Conservation (phyloP, 495 filamentous ascomycete genomes). For the Clohesyomyces aquaticus region DNA sequence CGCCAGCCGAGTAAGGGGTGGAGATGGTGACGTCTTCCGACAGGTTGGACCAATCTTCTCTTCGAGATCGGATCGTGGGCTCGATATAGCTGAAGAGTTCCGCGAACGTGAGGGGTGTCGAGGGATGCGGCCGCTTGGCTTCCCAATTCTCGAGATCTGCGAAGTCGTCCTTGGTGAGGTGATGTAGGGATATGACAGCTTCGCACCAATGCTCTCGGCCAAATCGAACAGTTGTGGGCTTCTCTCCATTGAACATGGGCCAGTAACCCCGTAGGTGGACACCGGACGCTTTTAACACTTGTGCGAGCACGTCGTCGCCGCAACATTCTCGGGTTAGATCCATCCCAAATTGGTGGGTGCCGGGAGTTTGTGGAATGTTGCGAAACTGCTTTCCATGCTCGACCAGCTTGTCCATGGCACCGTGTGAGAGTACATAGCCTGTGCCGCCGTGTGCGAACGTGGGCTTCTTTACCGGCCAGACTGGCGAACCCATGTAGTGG, state of each 20-base stretch:
- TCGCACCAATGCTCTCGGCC: conserved; percentile 37
- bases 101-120: conserved; percentile 31
- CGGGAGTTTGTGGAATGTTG: conserved; percentile 16
- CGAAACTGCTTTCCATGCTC: conserved; percentile 21
- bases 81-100: conserved; percentile 35
- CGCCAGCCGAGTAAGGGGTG: not conserved
- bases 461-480: conserved; percentile 46
- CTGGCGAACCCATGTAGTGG: conserved; percentile 62
- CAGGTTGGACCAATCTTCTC: conserved; percentile 36
- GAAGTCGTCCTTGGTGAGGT: conserved; percentile 29
- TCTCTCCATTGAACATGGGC: conserved; percentile 40
- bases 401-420: conserved; percentile 37
- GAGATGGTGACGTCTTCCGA: conserved; percentile 28
- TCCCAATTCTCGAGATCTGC: conserved; percentile 30
- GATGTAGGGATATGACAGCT: conserved; percentile 34
- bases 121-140: conserved; percentile 6
- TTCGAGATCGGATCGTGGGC: not conserved
- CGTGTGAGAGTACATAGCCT: conserved; percentile 34
- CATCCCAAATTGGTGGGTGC: conserved; percentile 35
- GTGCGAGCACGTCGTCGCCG: conserved; percentile 37
- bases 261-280: conserved; percentile 27
- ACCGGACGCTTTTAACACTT: conserved; percentile 31
- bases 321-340: conserved; percentile 31
- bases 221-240: conserved; percentile 23
- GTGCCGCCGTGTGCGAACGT: conserved; percentile 40